Evolutionary conservation across 495 filamentous ascomycete genomes (phyloP), one percentile per base, ranked within the genome.

Genomic region (Aspergillus incahuasiensis): DNA sequence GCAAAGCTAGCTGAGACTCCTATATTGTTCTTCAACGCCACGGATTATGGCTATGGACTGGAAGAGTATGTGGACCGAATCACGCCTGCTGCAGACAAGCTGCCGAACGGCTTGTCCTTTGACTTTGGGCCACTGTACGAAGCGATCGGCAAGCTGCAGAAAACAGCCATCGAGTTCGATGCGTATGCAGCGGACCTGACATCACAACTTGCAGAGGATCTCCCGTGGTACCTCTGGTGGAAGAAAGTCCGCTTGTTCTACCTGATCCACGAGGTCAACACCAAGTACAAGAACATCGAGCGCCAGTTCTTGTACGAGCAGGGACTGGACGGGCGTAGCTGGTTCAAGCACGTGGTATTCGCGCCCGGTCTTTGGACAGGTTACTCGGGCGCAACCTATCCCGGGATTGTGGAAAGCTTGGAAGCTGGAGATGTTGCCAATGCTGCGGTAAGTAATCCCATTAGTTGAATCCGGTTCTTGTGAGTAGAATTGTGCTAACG

Each of bases 341-440:
- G 83, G 82, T 87, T 81, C 70, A 87, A 87, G 65, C 84, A 86
- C 53, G 79, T 86, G n/a, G 82, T 87, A 22, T 87, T 86, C 67
- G 85, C 83, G 6, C 82, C 85, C n/a, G 85, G 91, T 1, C 62
- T 90, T 39, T 96, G 90, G 90, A 95, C 90, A 0, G 91, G 91
- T 6, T 96, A 96, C 70, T 74, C 90, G 0, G 91, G 90, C 1
- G 87, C 80, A 32, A 86, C 82, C 11, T 87, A 81, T 60, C 84
- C 84, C 3, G 81, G 83, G 11, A 54, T 87, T 20, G 77, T 84
- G 9, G 84, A 87, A 69, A 79, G 77, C 49, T 69, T 87, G 47
- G 81, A 84, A 12, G 77, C 70, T 28, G 70, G 70, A 7, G 78
- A 86, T 71, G 42, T 70, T 46, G 60, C 57, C 5, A 79, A 77